A percentile compares a stretch with the other conserved stretches of the same genome.
Conservation (phyloP, 2,329 filamentous ascomycete genomes). For the Huntiella savannae region DNA sequence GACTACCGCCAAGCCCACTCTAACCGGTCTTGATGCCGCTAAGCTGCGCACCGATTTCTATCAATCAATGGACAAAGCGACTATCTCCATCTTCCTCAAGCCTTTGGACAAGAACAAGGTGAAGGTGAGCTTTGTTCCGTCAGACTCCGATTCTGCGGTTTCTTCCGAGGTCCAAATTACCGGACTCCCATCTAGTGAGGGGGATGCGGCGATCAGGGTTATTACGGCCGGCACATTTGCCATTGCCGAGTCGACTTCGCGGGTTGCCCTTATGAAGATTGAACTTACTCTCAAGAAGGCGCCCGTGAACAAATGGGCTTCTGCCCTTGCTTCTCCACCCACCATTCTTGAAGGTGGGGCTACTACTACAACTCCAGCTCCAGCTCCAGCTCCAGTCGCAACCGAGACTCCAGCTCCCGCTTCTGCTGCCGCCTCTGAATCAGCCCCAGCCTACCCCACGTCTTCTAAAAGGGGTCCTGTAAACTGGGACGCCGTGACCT, state of each 20-base stretch:
- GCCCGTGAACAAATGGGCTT: conserved; percentile 47
- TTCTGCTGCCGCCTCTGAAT: background rate
- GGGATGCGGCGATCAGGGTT: conserved; percentile 1
- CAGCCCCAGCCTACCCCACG: conserved; percentile 54
- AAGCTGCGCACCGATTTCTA: conserved; percentile 14
- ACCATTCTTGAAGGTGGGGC: conserved; percentile 16
- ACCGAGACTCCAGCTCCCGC: background rate
- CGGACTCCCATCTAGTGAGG: conserved; percentile 4
- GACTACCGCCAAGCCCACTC: background rate
- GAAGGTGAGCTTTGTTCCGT: conserved; percentile 16
- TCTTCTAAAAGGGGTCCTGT: conserved; percentile 70
- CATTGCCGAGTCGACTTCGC: conserved; percentile 33
- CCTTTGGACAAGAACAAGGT: conserved; percentile 23
- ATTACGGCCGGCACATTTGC: background rate
- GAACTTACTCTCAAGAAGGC: conserved; percentile 57
- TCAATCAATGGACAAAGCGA: conserved; percentile 15
- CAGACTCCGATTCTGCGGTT: conserved; percentile 11
- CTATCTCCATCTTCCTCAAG: conserved; percentile 25
- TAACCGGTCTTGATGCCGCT: conserved; percentile 12
- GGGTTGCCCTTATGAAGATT: conserved; percentile 58
- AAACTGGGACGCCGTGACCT: conserved; percentile 70
- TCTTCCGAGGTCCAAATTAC: conserved; percentile 1
- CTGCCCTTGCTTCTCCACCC: background rate
- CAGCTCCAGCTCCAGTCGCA: background rate
- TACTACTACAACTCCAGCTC: conserved; percentile 5